Base-by-base conservation (phyloP, 1,284 basidiomycete species). In the Peniophora sp. region DNA sequence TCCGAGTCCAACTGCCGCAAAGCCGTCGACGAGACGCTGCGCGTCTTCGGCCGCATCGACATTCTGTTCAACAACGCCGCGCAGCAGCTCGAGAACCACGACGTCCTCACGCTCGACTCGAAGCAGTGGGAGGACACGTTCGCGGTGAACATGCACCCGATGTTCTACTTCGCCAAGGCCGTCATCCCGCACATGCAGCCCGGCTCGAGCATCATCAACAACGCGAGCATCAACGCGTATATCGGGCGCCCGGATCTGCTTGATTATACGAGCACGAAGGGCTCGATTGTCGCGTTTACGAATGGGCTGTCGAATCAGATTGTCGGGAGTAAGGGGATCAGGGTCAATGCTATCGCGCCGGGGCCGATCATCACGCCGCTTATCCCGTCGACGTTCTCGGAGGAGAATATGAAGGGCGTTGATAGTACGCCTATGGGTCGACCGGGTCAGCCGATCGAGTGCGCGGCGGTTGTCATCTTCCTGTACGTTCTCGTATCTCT, bases 261-360 rank as follows among this genome's bases (percentile, higher is more conserved):
- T 42, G 78, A 81, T 61, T 81, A 79, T 60, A 76, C 76, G 15
- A 63, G 75, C 1, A 78, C 78, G 17, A 80, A 79, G 60, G 77
- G 77, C n/a, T 73, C 76, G 6, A 75, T 76, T 44, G 65, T 78
- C 43, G 72, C 60, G 3, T 76, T 78, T 53, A 67, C 63, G 58
- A 62, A 65, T 17, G 75, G 71, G 0, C 62, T 80, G 44, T 73
- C 69, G 51, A 79, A 79, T 59, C 76, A 81, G 59, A 69, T 79
- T 45, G 71, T 78, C 27, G 72, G 73, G 50, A 70, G 74, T 50
- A 73, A 70, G 55, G 72, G 71, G 11, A 74, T 79, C 51, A 64
- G 78, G 17, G 75, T 78, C 52, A 78, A 79, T 34, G 61, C 66
- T 18, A 70, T 78, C 47, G 75, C 75, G 2, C 76, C 76, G 1